Base-by-base conservation (phyloP, 441 rosid species). In the Lepidium campestre region DNA sequence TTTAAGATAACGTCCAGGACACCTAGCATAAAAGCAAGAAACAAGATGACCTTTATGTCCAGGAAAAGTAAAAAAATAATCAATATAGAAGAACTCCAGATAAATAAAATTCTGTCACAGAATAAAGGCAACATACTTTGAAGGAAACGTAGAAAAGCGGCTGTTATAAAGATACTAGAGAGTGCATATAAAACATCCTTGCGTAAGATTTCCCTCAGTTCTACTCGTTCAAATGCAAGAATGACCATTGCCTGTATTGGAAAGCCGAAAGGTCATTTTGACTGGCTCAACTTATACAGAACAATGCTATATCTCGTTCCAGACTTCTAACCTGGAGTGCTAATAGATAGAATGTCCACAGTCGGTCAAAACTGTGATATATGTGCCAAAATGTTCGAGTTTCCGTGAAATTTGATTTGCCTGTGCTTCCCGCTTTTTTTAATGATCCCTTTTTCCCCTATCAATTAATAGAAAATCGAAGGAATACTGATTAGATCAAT, bases 361-460 rank as follows among this genome's bases (percentile, higher is more conserved):
- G 65, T 39, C 99, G 80, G 67, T 92, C 98, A 82, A 86, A 95
- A 82, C 97, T 92, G 72, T 96, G 89, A 68, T 87, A 95, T 46
- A 95, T 84, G 77, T 95, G 93, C 97, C 97, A 95, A 82, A 92
- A 95, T 73, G 98, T 78, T 67, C 99, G 83, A 22, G 90, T 86
- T 79, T 95, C 99, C 6, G 91, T 81, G 60, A 95, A 95, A 79
- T 90, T 79, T 46, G 98, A 92, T 84, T 92, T 94, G 14, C 99
- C 99, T 19, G 90, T 90, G 80, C 83, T 80, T 68, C 83, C 84
- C 60, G 82, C 55, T 78, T 75, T 80, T 75, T 62, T 71, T 55
- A 53, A 31, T 42, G 79, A 61, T 67, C 65, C 79, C 59, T 85
- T 88, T 68, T 81, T 83, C 23, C 93, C 97, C 97, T 95, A 76